These are phyloP conservation scores for Phytophthora podocarpi DNA, from an alignment of 352 stramenopile species.

Conservation along the genomic window DNA sequence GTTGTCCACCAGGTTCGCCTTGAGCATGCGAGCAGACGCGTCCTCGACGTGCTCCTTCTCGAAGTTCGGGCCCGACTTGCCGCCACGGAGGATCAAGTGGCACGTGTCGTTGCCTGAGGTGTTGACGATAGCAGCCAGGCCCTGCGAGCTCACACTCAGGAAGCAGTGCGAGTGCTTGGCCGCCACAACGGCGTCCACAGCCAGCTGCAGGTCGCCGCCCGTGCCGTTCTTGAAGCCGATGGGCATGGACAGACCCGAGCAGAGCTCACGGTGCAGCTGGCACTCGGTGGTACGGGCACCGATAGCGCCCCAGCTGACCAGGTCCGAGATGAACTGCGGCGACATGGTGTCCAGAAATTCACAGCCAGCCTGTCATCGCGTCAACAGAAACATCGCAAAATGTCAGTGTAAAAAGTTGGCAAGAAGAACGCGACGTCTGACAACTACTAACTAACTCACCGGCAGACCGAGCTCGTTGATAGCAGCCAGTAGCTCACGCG, in stretches of 20 bases:
- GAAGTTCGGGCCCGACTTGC: slow-evolving; percentile 87
- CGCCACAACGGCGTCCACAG: slow-evolving; percentile 84
- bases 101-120: slow-evolving; percentile 87
- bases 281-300: slow-evolving; percentile 91
- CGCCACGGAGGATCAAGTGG: slow-evolving; percentile 90
- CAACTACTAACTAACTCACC: slow-evolving; percentile 6
- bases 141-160: slow-evolving; percentile 87
- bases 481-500: slow-evolving; percentile 78
- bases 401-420: background rate
- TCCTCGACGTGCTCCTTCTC: slow-evolving; percentile 85
- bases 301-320: slow-evolving; percentile 91
- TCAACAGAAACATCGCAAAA: background rate
- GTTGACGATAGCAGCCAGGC: slow-evolving; percentile 87
- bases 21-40: slow-evolving; percentile 81
- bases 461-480: slow-evolving; percentile 90
- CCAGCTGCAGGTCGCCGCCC: slow-evolving; percentile 84
- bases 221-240: slow-evolving; percentile 94
- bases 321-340: slow-evolving; percentile 89
- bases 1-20: slow-evolving; percentile 82
- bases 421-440: no score
- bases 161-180: slow-evolving; percentile 89
- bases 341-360: slow-evolving; percentile 93
- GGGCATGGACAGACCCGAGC: slow-evolving; percentile 88
- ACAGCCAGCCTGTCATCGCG: slow-evolving; percentile 49
- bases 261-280: slow-evolving; percentile 90